Conservation (phyloP, 176 grass and related monocot species). For the Triticum aestivum region DNA sequence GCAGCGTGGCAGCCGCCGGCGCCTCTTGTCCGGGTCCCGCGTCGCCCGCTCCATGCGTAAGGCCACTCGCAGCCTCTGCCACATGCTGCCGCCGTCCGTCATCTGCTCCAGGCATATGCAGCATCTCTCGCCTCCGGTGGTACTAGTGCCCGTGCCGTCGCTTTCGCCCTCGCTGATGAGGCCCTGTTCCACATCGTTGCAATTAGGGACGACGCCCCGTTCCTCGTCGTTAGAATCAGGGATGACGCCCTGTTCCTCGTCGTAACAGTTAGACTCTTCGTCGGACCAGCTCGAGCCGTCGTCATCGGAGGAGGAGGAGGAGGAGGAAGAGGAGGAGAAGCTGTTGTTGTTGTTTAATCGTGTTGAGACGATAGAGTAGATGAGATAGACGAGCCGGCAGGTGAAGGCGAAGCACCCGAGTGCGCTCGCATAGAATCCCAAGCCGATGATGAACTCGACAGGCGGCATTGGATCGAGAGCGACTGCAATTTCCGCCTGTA, state of each 20-base stretch:
- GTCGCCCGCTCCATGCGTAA: background rate
- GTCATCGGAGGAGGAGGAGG: background rate
- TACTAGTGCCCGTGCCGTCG: background rate
- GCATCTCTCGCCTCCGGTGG: background rate
- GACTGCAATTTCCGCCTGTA: background rate
- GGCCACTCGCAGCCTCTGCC: background rate
- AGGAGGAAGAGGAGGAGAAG: background rate
- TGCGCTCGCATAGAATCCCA: background rate
- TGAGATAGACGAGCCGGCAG: background rate
- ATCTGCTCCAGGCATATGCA: slow-evolving; percentile 21
- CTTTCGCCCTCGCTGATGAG: background rate
- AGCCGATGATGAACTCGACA: background rate
- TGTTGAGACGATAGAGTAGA: background rate
- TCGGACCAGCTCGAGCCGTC: background rate
- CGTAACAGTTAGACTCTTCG: background rate
- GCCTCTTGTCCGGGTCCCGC: background rate
- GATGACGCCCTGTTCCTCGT: background rate
- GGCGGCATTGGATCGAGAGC: background rate
- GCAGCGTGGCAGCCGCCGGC: background rate
- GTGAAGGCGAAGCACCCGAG: background rate
- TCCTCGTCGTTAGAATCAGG: background rate
- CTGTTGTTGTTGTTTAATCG: background rate
- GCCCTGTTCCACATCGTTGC: background rate
- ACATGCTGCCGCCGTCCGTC: background rate
- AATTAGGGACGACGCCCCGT: background rate